A percentile compares a stretch with the other conserved stretches of the same genome.
phyloP scores from a whole-genome alignment of 2,329 filamentous ascomycete species.

The Botrytis deweyae region DNA sequence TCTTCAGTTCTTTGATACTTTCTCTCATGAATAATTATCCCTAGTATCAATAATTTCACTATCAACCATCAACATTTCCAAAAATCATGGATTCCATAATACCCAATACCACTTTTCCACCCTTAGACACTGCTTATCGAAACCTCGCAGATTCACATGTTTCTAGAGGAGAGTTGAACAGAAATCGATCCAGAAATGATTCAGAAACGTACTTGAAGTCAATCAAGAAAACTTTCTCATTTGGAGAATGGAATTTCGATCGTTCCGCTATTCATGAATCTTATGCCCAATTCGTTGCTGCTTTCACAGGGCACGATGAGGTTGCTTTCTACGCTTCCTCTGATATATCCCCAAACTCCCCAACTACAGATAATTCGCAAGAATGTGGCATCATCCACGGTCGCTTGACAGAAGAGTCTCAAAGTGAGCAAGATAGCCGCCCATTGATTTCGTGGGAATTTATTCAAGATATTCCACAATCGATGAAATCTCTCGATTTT shows the following conservation, averaged over 20 bases:
- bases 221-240: neutral
- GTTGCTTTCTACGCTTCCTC: neutral
- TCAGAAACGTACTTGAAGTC: neutral
- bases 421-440: neutral
- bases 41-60: neutral
- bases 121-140: conserved; percentile 3
- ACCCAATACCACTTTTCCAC: conserved; percentile 1
- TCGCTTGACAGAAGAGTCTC: neutral
- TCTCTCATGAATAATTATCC: neutral
- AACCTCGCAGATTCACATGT: neutral
- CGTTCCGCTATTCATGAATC: neutral
- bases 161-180: neutral
- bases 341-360: neutral
- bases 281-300: conserved; percentile 8
- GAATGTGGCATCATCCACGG: neutral
- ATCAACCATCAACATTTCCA: neutral
- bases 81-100: neutral
- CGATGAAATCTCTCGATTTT: neutral
- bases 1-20: neutral
- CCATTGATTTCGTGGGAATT: neutral
- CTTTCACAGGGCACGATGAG: conserved; percentile 8
- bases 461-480: neutral
- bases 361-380: neutral
- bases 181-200: neutral
- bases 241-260: neutral